phyloP scores from a whole-genome alignment of 192 early-diverging fungal species.

The Podila clonocystis region DNA sequence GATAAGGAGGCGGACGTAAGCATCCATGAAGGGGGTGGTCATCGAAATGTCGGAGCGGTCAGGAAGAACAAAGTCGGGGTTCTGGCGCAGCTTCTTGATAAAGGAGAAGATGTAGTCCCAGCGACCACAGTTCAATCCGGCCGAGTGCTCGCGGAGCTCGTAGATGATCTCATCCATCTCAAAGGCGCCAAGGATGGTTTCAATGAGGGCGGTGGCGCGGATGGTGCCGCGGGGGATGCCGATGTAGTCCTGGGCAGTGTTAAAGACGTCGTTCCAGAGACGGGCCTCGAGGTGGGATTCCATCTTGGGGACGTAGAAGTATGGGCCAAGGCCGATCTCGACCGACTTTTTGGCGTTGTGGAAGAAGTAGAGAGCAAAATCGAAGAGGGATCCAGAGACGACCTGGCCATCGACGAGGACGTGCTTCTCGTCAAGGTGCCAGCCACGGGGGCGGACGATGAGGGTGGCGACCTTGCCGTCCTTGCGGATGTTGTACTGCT shows the following conservation, averaged over 20 bases:
- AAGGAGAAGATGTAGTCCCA: constrained; percentile 99
- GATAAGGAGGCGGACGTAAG: constrained; percentile 96
- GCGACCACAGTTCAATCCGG: constrained; percentile 98
- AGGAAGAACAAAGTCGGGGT: constrained; percentile 88
- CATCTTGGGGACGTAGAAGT: constrained; percentile 99
- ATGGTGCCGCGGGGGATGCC: constrained; percentile 94
- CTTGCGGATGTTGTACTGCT: constrained; percentile 90
- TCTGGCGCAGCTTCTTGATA: constrained; percentile 96
- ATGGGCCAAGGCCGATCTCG: constrained; percentile 91
- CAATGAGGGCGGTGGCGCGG: constrained; percentile 96
- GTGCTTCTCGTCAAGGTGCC: constrained; percentile 99
- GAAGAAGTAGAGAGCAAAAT: constrained; percentile 99
- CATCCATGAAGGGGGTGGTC: constrained; percentile 98
- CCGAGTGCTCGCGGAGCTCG: constrained; percentile 98
- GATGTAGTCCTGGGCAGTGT: constrained; percentile 91
- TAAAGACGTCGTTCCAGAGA: constrained; percentile 99
- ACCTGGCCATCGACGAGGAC: constrained; percentile 92
- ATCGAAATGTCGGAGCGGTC: constrained; percentile 92
- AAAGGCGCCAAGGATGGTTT: constrained; percentile 96
- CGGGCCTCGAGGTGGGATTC: constrained; percentile 97
- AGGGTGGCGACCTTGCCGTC: constrained; percentile 91
- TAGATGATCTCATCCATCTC: constrained; percentile 99
- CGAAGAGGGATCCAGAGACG: constrained; percentile 95
- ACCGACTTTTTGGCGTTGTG: constrained; percentile 92
- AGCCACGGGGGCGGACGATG: constrained; percentile 94